Evolutionary conservation across 2,329 filamentous ascomycete species (phyloP).

Genomic region (Hypocreales sp.): DNA sequence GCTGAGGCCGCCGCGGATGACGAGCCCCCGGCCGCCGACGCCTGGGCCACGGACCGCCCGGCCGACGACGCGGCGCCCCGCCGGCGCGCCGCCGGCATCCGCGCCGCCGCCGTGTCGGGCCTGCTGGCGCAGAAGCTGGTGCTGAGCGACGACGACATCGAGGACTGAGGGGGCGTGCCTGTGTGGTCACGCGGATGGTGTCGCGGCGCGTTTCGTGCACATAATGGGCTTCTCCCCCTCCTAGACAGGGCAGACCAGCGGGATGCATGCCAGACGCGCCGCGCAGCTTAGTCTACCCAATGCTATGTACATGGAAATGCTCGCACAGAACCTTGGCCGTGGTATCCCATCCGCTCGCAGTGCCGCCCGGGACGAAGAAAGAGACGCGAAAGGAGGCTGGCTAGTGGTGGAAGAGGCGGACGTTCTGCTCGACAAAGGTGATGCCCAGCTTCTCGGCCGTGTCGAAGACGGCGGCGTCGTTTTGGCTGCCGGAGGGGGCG

Average conservation of each 20-base stretch:
- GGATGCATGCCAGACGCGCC: too few species aligned
- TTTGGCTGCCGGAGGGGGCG: constrained; percentile 80
- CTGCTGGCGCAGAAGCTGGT: constrained; percentile 49
- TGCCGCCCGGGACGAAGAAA: too few species aligned
- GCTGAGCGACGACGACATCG: constrained; percentile 73
- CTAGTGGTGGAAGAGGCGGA: constrained; percentile 89
- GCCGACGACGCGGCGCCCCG: constrained; percentile 35
- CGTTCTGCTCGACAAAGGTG: constrained; percentile 89
- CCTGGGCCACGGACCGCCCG: constrained; percentile 47
- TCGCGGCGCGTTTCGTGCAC: too few species aligned
- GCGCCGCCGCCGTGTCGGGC: constrained; percentile 19
- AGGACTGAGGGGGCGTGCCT: constrained; percentile 48
- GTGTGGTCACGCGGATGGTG: too few species aligned
- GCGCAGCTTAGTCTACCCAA: too few species aligned
- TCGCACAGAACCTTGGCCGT: too few species aligned
- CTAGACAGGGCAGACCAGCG: too few species aligned
- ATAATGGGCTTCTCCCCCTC: too few species aligned
- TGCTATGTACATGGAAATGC: too few species aligned
- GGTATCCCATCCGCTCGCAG: too few species aligned
- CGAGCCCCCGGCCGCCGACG: constrained; percentile 25
- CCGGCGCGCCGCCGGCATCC: constrained; percentile 27
- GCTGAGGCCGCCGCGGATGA: constrained; percentile 28
- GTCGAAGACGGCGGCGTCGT: constrained; percentile 67
- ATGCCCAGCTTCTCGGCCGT: constrained; percentile 86
- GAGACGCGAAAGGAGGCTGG: too few species aligned